Evolutionary conservation across 805 yeast species (phyloP), one percentile per base, ranked within the genome.

Genomic region (Spathaspora sp.): DNA sequence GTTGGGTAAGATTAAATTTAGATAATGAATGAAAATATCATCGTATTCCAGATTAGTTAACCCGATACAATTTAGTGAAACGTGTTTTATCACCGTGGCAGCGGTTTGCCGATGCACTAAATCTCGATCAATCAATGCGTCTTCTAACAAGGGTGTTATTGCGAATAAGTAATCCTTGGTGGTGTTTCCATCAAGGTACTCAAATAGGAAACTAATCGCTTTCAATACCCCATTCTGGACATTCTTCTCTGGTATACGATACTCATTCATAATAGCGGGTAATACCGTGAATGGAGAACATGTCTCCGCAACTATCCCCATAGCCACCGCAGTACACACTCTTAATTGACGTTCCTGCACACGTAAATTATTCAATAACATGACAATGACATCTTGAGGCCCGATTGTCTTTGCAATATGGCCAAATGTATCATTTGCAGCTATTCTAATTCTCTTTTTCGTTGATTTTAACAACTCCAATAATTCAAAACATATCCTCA

Each of bases 271-370:
- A 48, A 94, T 72, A 0, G 97, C 96, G 0, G 99, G 99, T 8
- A 94, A 67, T 0, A 93, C 96, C 0, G 97, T 89, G 68, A 88
- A 94, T 0, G 98, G 97, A 0, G 89, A 82, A 67, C 98, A 94
- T 0, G 87, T 83, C 52, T 92, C 94, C 0, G 98, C 98, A 8
- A 94, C 96, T 58, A 94, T 91, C 38, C 96, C 99, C 57, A 94
- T 89, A 0, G 99, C 99, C 42, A 94, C 97, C 5, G 99, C 97
- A 0, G 98, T 90, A 66, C 97, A 93, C 8, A 94, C 97, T 63
- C 99, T 85, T 42, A 89, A 76, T 69, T 94, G 99, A 63, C 99
- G 87, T 64, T 94, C 98, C 64, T 93, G 98, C 7, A 92, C 96
- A 53, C 89, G 79, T 57, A 94, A 73, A 59, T 93, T 93, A 59